These are phyloP conservation scores for Lasiodiplodia sp. DNA, from an alignment of 2,329 filamentous ascomycete species.

Conservation along the genomic window DNA sequence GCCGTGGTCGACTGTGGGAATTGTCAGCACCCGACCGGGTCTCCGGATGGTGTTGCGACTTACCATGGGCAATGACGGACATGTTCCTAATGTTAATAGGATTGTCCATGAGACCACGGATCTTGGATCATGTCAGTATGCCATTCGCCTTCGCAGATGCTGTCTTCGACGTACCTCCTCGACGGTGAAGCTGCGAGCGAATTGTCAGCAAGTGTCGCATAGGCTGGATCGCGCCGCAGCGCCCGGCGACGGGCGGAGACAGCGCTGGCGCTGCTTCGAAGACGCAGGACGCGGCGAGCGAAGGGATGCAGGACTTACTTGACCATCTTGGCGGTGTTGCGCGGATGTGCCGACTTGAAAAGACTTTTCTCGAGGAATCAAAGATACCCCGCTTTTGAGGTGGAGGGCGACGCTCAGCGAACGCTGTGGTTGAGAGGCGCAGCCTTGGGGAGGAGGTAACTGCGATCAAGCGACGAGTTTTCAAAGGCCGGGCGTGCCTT, in stretches of 20 bases:
- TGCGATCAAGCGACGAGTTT: constrained; percentile 27
- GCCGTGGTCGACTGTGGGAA: constrained; percentile 85
- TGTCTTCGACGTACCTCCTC: constrained; percentile 70
- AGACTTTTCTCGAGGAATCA: constrained; percentile 19
- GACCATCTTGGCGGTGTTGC: constrained; percentile 93
- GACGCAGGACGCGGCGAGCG: not conserved
- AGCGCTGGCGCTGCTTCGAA: not conserved
- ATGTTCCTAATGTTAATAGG: constrained; percentile 86
- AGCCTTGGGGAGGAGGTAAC: constrained; percentile 6
- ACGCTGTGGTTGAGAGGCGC: constrained; percentile 16
- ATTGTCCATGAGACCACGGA: constrained; percentile 80
- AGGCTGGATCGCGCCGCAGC: not conserved
- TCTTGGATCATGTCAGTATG: constrained; percentile 57
- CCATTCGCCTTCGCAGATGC: not conserved
- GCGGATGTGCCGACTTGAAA: constrained; percentile 26
- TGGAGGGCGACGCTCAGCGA: constrained; percentile 24
- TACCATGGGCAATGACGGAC: constrained; percentile 99
- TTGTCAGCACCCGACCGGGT: constrained; percentile 28
- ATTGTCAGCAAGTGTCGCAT: constrained; percentile 57
- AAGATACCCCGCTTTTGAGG: constrained; percentile 30
- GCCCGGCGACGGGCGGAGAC: not conserved
- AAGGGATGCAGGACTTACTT: constrained; percentile 76
- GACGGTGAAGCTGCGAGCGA: constrained; percentile 85
- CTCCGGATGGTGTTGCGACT: constrained; percentile 40
- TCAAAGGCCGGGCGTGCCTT: constrained; percentile 28